phyloP scores from a whole-genome alignment of 2,329 filamentous ascomycete species.

The Dactylellina parvicollis region DNA sequence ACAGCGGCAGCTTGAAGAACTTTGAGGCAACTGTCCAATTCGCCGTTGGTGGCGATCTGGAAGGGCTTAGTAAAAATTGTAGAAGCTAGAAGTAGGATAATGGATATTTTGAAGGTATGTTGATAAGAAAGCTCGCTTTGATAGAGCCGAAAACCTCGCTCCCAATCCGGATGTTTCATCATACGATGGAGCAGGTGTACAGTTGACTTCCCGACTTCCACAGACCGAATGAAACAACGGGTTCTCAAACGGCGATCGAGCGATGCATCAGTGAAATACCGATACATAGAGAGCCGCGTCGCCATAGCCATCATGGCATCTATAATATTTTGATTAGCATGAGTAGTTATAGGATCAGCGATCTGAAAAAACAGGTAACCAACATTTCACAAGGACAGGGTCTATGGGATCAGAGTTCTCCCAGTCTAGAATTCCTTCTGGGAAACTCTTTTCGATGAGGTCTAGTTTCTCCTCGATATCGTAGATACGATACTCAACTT shows the following conservation, averaged over 20 bases:
- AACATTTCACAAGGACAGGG: constrained; percentile 56
- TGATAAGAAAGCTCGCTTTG: constrained; percentile 57
- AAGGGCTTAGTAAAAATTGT: constrained; percentile 56
- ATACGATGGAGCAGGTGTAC: constrained; percentile 56
- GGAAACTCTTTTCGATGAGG: constrained; percentile 36
- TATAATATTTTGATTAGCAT: constrained; percentile 5
- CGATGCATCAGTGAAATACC: constrained; percentile 56
- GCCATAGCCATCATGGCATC: constrained; percentile 48
- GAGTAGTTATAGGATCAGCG: background rate
- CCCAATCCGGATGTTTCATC: constrained; percentile 54
- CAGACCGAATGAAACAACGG: constrained; percentile 57
- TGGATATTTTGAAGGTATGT: constrained; percentile 57
- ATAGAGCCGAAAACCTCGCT: constrained; percentile 55
- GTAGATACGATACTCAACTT: constrained; percentile 39
- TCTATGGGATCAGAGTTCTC: constrained; percentile 55
- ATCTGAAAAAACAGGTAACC: background rate
- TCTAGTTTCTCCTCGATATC: constrained; percentile 51
- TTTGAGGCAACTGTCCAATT: constrained; percentile 55
- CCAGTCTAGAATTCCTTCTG: constrained; percentile 53
- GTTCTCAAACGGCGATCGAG: constrained; percentile 56
- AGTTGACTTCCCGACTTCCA: constrained; percentile 57
- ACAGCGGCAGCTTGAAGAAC: constrained; percentile 54
- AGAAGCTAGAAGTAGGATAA: constrained; percentile 57
- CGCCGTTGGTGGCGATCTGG: constrained; percentile 54
- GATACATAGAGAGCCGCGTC: constrained; percentile 57